These are phyloP conservation scores for Psilocybe subaeruginosa DNA, from an alignment of 768 basidiomycete species.

Conservation along the genomic window DNA sequence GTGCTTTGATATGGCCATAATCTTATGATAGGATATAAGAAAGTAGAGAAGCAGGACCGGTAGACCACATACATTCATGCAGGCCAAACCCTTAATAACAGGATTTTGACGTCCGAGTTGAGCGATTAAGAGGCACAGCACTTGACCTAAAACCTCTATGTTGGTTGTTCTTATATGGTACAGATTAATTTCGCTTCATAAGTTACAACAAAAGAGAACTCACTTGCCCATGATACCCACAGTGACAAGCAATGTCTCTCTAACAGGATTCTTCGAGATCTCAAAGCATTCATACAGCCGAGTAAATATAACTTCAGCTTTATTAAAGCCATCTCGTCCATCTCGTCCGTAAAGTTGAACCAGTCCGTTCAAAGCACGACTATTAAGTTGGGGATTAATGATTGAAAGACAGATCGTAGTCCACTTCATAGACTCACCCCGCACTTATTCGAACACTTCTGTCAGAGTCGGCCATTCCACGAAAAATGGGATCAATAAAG, in stretches of 20 bases:
- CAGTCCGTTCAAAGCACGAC: constrained; percentile 52
- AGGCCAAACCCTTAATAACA: constrained; percentile 69
- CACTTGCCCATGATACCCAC: constrained; percentile 61
- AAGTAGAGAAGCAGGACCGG: background rate
- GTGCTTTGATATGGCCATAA: constrained; percentile 57
- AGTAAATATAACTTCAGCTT: constrained; percentile 44
- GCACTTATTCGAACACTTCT: constrained; percentile 66
- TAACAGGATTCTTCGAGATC: constrained; percentile 44
- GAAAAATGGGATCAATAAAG: constrained; percentile 40
- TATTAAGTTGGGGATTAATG: constrained; percentile 21
- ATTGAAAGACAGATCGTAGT: background rate
- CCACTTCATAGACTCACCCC: constrained; percentile 51
- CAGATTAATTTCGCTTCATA: background rate
- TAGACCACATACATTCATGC: constrained; percentile 57
- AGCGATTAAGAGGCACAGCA: constrained; percentile 62
- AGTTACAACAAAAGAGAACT: constrained; percentile 9
- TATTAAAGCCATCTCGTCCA: constrained; percentile 31
- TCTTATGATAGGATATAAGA: constrained; percentile 37
- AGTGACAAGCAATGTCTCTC: constrained; percentile 68
- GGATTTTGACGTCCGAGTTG: constrained; percentile 72
- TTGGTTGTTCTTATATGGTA: constrained; percentile 44
- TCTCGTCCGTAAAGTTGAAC: constrained; percentile 43
- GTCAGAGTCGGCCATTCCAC: constrained; percentile 55
- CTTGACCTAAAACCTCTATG: constrained; percentile 56
- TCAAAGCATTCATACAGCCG: constrained; percentile 54